Conservation (phyloP, 305 asterid genomes). For the Petunia hybrid region DNA sequence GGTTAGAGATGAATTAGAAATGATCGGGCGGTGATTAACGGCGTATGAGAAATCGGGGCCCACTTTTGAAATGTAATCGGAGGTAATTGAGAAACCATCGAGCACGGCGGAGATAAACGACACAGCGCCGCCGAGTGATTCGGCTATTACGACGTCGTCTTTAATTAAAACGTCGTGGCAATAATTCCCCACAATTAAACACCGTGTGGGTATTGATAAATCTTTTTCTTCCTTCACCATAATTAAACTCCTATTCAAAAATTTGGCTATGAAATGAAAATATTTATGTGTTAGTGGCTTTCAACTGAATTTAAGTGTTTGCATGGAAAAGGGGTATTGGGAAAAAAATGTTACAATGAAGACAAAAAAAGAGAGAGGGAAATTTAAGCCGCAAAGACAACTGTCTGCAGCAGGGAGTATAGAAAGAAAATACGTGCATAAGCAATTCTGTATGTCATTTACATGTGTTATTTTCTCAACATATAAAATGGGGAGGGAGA, state of each 20-base stretch:
- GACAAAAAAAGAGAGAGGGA: neutral
- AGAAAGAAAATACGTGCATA: neutral
- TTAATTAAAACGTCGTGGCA: conserved; percentile 87
- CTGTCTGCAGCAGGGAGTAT: conserved; percentile 32
- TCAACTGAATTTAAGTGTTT: neutral
- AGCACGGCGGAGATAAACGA: conserved; percentile 82
- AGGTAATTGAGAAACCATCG: conserved; percentile 67
- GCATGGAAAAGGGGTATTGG: too few relatives aligned
- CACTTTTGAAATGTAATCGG: conserved; percentile 70
- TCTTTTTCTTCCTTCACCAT: conserved; percentile 43
- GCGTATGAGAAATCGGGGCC: conserved; percentile 77
- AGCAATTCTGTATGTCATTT: neutral
- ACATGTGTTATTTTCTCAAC: neutral
- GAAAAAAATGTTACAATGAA: neutral
- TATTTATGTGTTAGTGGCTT: neutral
- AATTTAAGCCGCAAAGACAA: neutral
- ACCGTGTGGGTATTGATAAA: conserved; percentile 42
- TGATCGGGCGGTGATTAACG: conserved; percentile 59
- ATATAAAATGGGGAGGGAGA: conserved; percentile 18
- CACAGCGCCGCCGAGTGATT: conserved; percentile 92
- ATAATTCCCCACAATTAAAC: conserved; percentile 87
- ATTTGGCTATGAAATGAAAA: neutral
- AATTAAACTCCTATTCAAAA: conserved; percentile 21
- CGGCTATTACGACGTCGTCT: conserved; percentile 68
- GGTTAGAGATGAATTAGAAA: conserved; percentile 52